phyloP scores from a whole-genome alignment of 148 eudicot species.

The Chenopodium suecicum region DNA sequence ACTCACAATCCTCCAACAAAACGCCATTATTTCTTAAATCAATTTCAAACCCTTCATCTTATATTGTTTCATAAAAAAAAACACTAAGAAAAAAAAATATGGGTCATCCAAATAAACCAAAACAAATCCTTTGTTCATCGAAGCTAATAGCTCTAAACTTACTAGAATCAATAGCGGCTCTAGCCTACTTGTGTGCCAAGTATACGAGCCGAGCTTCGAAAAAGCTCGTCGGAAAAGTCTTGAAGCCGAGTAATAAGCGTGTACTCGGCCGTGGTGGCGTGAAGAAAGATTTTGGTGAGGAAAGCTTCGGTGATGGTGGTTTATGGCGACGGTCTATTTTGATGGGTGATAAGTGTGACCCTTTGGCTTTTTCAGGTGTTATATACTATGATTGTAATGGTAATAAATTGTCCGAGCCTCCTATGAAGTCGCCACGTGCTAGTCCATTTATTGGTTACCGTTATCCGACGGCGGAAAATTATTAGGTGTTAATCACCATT shows the following conservation, averaged over 20 bases:
- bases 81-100: conserved; percentile 2
- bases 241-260: conserved; percentile 24
- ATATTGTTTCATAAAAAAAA: no score
- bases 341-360: conserved; percentile 74
- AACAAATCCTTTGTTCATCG: conserved; percentile 28
- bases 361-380: conserved; percentile 60
- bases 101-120: conserved; percentile 19
- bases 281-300: conserved; percentile 10
- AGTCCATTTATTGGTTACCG: conserved; percentile 32
- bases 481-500: not conserved
- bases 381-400: conserved; percentile 60
- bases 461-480: conserved; percentile 6
- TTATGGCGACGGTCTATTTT: conserved; percentile 58
- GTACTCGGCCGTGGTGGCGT: conserved; percentile 7
- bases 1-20: not conserved
- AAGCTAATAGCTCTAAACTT: conserved; percentile 33
- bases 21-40: not conserved
- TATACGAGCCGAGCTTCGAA: conserved; percentile 36
- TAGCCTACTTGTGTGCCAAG: conserved; percentile 38
- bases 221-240: conserved; percentile 30
- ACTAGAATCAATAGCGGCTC: conserved; percentile 33
- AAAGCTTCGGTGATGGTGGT: conserved; percentile 40
- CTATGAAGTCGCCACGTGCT: conserved; percentile 51
- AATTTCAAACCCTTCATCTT: not conserved
- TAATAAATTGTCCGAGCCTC: conserved; percentile 33